phyloP scores from a whole-genome alignment of 2,329 filamentous ascomycete species.

The Neospermospora avenae region DNA sequence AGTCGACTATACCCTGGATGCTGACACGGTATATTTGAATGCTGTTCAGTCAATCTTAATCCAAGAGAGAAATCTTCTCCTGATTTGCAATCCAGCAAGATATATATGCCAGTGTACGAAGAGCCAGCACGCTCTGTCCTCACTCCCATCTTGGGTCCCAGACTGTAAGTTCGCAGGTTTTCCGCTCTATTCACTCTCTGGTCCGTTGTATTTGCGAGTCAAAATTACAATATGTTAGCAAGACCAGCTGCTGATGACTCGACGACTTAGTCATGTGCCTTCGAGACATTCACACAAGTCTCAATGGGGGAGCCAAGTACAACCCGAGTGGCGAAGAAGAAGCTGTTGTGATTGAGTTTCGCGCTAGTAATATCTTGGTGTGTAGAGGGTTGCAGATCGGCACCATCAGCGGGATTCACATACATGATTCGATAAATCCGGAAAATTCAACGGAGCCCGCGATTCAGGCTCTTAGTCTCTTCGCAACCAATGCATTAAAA shows the following conservation, averaged over 20 bases:
- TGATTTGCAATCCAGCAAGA: background rate
- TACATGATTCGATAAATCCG: background rate
- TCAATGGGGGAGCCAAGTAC: background rate
- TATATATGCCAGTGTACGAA: background rate
- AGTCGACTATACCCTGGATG: background rate
- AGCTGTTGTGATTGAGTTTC: background rate
- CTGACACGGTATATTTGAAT: background rate
- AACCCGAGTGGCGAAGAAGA: background rate
- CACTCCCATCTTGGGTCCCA: background rate
- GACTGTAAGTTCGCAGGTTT: background rate
- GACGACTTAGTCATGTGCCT: background rate
- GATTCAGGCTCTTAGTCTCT: background rate
- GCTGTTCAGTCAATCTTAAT: background rate
- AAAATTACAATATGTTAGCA: background rate
- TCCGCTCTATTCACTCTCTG: background rate
- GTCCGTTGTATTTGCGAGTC: background rate
- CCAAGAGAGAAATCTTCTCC: background rate
- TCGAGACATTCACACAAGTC: background rate
- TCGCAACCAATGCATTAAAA: background rate
- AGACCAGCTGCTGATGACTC: background rate
- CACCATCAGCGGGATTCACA: background rate
- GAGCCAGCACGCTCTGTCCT: background rate
- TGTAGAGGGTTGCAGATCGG: background rate
- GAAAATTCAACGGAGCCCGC: background rate
- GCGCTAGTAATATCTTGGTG: background rate